phyloP scores from a whole-genome alignment of 257 asterid species.

The Prunella vulgaris region DNA sequence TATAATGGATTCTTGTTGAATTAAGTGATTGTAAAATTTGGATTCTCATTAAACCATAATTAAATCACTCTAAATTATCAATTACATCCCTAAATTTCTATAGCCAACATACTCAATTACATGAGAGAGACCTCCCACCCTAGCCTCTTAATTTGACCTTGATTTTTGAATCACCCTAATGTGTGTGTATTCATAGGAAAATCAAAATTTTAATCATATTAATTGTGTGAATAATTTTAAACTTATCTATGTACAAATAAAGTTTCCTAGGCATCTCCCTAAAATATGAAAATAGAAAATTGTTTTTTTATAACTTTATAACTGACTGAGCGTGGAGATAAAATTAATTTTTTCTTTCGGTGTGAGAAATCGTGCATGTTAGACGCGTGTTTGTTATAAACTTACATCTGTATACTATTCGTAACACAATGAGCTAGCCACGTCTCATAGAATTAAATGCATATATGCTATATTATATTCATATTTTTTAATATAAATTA shows the following conservation, averaged over 20 bases:
- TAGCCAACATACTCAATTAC: no score
- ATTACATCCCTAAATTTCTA: no score
- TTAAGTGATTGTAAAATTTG: no score
- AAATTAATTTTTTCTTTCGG: background rate
- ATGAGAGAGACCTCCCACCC: conserved; percentile 16
- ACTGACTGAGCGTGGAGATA: background rate
- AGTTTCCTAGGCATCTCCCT: background rate
- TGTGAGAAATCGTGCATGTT: background rate
- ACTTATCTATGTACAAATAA: background rate
- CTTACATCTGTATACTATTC: background rate
- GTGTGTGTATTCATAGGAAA: no score
- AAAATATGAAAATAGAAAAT: background rate
- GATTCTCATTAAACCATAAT: background rate
- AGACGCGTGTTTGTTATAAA: background rate
- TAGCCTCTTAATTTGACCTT: background rate
- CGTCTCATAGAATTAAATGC: background rate
- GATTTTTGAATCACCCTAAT: background rate
- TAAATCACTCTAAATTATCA: no score
- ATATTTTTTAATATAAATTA: no score
- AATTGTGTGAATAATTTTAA: background rate
- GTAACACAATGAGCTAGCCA: background rate
- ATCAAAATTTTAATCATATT: no score
- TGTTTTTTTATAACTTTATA: background rate
- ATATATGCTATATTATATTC: background rate
- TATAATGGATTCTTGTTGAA: no score